These are phyloP conservation scores for Phytophthora boehmeriae DNA, from an alignment of 352 stramenopile species.

Conservation along the genomic window DNA sequence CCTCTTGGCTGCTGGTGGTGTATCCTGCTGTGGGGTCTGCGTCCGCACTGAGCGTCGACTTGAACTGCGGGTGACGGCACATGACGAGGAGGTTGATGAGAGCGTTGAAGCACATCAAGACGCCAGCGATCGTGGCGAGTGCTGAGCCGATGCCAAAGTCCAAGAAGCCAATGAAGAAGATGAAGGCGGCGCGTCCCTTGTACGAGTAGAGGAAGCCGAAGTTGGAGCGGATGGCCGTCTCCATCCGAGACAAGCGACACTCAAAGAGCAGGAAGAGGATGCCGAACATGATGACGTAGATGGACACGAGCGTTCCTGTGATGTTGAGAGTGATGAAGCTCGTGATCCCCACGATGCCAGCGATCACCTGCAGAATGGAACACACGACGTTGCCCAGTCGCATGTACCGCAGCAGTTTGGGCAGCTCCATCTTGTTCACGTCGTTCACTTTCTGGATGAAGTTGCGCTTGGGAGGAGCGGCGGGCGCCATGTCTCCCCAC, in stretches of 20 bases:
- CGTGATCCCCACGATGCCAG: slow-evolving; percentile 79
- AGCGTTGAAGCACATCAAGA: slow-evolving; percentile 89
- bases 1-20: slow-evolving; percentile 82
- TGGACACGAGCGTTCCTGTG: slow-evolving; percentile 86
- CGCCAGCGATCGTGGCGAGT: slow-evolving; percentile 70
- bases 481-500: slow-evolving; percentile 57
- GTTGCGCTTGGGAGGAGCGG: slow-evolving; percentile 62
- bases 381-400: slow-evolving; percentile 84
- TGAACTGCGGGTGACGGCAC: slow-evolving; percentile 88
- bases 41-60: slow-evolving; percentile 70
- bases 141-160: slow-evolving; percentile 89
- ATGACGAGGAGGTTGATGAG: slow-evolving; percentile 89
- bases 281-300: slow-evolving; percentile 92
- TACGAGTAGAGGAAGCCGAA: slow-evolving; percentile 91
- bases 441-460: slow-evolving; percentile 87
- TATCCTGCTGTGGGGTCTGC: slow-evolving; percentile 82
- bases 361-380: slow-evolving; percentile 84
- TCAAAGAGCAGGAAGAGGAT: slow-evolving; percentile 88
- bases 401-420: slow-evolving; percentile 89
- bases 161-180: slow-evolving; percentile 91
- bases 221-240: slow-evolving; percentile 79
- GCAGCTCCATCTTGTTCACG: slow-evolving; percentile 91
- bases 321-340: slow-evolving; percentile 92
- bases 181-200: slow-evolving; percentile 84
- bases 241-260: slow-evolving; percentile 88